Conservation (phyloP, 257 asterid genomes). For the Eucommia ulmoides region DNA sequence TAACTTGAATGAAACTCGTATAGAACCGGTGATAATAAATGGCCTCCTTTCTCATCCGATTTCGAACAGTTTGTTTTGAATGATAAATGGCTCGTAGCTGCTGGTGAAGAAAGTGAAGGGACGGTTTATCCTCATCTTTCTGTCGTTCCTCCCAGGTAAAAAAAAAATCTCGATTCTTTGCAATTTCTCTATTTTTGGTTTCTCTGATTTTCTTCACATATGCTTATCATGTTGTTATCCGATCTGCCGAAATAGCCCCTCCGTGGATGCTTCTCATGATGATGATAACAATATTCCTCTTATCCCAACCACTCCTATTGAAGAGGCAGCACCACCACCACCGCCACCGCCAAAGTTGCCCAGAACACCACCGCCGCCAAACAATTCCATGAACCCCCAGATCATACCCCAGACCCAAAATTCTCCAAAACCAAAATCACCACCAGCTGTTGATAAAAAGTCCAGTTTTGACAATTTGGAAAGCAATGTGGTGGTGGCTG, state of each 20-base stretch:
- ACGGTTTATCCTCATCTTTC: slow-evolving; percentile 18
- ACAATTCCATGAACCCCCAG: slow-evolving; percentile 5
- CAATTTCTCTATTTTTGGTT: slow-evolving; percentile 4
- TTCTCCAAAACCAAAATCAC: slow-evolving; percentile 8
- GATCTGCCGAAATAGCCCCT: slow-evolving; percentile 21
- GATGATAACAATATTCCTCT: slow-evolving; percentile 24
- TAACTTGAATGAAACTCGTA: slow-evolving; percentile 1
- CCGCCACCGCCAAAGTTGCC: slow-evolving; percentile 1
- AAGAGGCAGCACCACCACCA: slow-evolving; percentile 18
- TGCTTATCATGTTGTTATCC: slow-evolving; percentile 7
- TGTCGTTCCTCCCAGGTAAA: slow-evolving; percentile 34
- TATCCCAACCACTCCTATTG: slow-evolving; percentile 26
- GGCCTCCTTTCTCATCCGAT: background rate
- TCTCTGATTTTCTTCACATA: slow-evolving; percentile 5
- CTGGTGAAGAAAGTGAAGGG: slow-evolving; percentile 47
- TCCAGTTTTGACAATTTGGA: slow-evolving; percentile 5
- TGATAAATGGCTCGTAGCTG: slow-evolving; percentile 24
- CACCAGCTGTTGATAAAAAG: too few relatives aligned
- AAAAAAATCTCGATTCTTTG: too few relatives aligned
- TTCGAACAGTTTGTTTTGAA: slow-evolving; percentile 22
- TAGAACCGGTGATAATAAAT: background rate
- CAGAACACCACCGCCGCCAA: too few relatives aligned
- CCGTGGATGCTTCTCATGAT: slow-evolving; percentile 6
- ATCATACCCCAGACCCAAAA: slow-evolving; percentile 4
- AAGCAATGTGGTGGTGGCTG: slow-evolving; percentile 20